phyloP scores from a whole-genome alignment of 805 yeast species.

The Kodamaea laetipori region DNA sequence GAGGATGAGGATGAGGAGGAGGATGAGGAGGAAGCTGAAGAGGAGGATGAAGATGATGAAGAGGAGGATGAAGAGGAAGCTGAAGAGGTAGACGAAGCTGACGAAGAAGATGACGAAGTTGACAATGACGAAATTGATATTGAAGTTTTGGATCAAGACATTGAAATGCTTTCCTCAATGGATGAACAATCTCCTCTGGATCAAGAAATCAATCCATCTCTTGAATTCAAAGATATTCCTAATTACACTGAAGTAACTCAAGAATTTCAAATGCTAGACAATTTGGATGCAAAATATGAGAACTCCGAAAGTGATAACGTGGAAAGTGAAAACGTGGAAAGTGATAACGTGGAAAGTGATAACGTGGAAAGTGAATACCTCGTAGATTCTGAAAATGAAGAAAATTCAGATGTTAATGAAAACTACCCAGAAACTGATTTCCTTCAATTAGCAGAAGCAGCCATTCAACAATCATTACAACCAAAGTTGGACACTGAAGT shows the following conservation, averaged over 20 bases:
- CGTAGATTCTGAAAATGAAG: background rate
- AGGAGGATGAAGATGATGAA: background rate
- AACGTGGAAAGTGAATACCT: too few species aligned
- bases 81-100: slow-evolving; percentile 8
- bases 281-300: slow-evolving; percentile 1
- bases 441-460: slow-evolving; percentile 19
- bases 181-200: too few species aligned
- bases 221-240: too few species aligned
- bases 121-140: slow-evolving; percentile 10
- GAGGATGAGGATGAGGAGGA: background rate
- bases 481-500: background rate
- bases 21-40: slow-evolving; percentile 10
- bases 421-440: slow-evolving; percentile 4
- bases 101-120: slow-evolving; percentile 8
- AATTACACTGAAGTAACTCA: too few species aligned
- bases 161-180: too few species aligned
- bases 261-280: slow-evolving; percentile 1
- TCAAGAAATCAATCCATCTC: too few species aligned
- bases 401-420: background rate
- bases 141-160: slow-evolving; percentile 7
- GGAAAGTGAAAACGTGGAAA: background rate
- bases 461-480: slow-evolving; percentile 11
- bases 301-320: background rate
- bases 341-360: slow-evolving; percentile 1
- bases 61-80: slow-evolving; percentile 11